Base-by-base conservation (phyloP, 495 filamentous ascomycete genomes). In the Podospora bellae-mahoneyi region DNA sequence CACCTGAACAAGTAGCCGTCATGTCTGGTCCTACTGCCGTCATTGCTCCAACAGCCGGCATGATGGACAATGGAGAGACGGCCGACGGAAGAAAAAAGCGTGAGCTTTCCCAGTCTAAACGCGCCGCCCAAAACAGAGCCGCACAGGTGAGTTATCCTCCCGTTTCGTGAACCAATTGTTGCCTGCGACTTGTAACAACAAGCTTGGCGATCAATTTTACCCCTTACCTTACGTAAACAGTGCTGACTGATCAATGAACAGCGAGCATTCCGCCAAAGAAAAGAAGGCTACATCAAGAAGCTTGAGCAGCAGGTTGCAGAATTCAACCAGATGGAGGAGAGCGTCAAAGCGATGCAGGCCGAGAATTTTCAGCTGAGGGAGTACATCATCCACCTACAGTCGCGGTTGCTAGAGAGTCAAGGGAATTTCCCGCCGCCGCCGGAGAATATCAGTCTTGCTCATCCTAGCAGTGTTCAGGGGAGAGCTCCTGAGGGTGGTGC, bases 231-330 rank as follows among this genome's bases (percentile, higher is more conserved):
- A 62, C 58, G 30, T 59, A 62, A 48, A 62, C 23, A 30, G 4
- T 59, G 62, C 63, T 66, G 63, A 65, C 66, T 58, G 57, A 63
- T 39, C 56, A 18, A 16, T 44, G 18, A 32, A 66, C 71, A 98
- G 95, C 89, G 95, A 71, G 95, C 95, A 23, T 99, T 99, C 80
- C 92, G 95, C 27, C 94, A 97, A 83, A 91, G 95, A 64, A 99
- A 99, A 79, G 95, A 99, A 80, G 91, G 89, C 39, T 97, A 98
- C 77, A 99, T 99, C 77, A 96, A 97, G 82, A 93, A 94, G 76
- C 84, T 99, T 18, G 95, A 98, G 77, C 91, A 94, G 71, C 91
- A 97, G 77, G 92, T 96, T 57, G 86, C 90, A 69, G 91, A 92
- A 20, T 88, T 86, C 72, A 85, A 87, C 56, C 80, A 82, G 19